Evolutionary conservation across 129 eudicot genomes (phyloP).

Genomic region (Glebionis coronaria): DNA sequence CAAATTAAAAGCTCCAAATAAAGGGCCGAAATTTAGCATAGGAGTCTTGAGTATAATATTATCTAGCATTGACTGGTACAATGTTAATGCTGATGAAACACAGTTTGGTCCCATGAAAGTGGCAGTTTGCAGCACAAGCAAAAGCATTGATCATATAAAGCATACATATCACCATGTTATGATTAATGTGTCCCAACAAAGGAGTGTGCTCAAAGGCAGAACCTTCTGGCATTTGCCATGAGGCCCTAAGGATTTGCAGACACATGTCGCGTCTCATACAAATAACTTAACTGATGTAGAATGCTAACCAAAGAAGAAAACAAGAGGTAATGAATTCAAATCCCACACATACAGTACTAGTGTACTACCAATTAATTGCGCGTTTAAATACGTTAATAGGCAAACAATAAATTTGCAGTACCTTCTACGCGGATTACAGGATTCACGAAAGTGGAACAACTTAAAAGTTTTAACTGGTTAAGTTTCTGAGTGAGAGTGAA

Average conservation of each 20-base stretch:
- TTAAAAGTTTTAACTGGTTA: not conserved
- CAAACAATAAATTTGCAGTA: not conserved
- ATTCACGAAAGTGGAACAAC: no score
- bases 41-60: no score
- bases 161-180: conserved; percentile 10
- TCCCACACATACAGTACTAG: not conserved
- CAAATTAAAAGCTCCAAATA: no score
- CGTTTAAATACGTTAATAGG: not conserved
- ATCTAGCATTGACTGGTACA: no score
- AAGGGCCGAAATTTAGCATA: no score
- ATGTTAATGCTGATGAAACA: not conserved
- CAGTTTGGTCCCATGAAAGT: conserved; percentile 22
- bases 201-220: conserved; percentile 30
- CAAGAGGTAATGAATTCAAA: not conserved
- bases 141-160: conserved; percentile 20
- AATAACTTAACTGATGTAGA: not conserved
- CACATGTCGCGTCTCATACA: conserved; percentile 17
- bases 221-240: conserved; percentile 16
- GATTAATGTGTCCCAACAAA: conserved; percentile 31
- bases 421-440: not conserved
- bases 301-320: not conserved
- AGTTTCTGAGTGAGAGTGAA: not conserved
- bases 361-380: not conserved
- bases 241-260: conserved; percentile 8
- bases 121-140: conserved; percentile 29